phyloP scores from a whole-genome alignment of 345 rosid genomes.

The Cardiospermum halicacabum region DNA sequence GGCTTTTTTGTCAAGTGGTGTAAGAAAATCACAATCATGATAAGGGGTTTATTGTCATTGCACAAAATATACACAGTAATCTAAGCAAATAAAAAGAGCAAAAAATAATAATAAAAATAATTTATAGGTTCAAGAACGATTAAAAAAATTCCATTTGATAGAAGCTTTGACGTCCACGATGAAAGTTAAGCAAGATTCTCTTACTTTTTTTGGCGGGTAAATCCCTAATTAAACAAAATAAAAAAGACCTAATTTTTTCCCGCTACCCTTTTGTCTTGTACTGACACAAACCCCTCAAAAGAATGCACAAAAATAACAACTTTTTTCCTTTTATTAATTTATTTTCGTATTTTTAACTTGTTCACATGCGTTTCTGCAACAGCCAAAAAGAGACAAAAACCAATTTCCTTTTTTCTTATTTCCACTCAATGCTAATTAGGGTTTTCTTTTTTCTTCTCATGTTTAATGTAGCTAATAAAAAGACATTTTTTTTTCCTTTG shows the following conservation, averaged over 20 bases:
- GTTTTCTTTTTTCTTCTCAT: slow-evolving; percentile 23
- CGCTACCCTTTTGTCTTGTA: slow-evolving; percentile 23
- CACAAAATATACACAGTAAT: too few species aligned
- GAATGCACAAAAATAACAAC: slow-evolving; percentile 16
- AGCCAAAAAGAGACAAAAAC: slow-evolving; percentile 21
- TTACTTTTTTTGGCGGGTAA: slow-evolving; percentile 62
- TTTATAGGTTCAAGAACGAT: too few species aligned
- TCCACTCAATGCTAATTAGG: slow-evolving; percentile 24
- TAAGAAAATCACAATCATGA: too few species aligned
- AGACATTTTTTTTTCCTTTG: slow-evolving; percentile 16
- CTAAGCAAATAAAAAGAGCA: too few species aligned
- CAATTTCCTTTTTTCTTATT: slow-evolving; percentile 25
- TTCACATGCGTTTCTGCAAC: slow-evolving; percentile 28
- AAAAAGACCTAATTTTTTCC: slow-evolving; percentile 24
- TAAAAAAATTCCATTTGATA: slow-evolving; percentile 38
- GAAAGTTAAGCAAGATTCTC: slow-evolving; percentile 7
- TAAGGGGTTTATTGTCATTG: too few species aligned
- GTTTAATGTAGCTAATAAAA: slow-evolving; percentile 20
- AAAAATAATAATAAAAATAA: too few species aligned
- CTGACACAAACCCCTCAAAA: slow-evolving; percentile 25
- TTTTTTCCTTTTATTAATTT: not conserved
- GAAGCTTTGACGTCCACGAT: slow-evolving; percentile 50
- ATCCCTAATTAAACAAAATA: slow-evolving; percentile 16
- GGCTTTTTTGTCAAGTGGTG: too few species aligned
- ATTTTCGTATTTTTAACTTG: slow-evolving; percentile 9